Conservation (phyloP, 225 moss, liverwort and hornwort genomes). For the Anthoceros angustus region DNA sequence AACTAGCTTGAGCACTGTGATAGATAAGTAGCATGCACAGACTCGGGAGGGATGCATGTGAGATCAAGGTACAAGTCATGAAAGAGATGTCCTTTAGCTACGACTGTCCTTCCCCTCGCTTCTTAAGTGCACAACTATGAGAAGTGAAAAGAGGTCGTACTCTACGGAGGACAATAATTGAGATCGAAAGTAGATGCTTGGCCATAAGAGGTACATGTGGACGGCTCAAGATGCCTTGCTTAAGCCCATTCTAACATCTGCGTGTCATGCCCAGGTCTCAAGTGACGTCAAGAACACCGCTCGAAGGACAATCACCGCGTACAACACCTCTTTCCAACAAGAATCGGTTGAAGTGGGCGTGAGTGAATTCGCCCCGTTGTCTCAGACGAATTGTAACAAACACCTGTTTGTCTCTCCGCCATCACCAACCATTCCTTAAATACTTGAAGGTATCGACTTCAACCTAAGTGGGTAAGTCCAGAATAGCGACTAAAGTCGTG, state of each 20-base stretch:
- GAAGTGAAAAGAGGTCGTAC: no score
- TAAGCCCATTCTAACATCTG: not conserved
- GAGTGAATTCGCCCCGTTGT: not conserved
- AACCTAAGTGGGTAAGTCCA: not conserved
- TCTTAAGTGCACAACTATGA: not conserved
- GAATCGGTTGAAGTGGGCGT: not conserved
- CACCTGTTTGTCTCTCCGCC: not conserved
- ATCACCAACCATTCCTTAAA: not conserved
- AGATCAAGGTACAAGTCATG: not conserved
- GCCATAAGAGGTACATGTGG: no score
- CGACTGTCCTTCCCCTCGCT: not conserved
- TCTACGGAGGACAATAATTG: no score
- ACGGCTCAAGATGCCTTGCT: no score
- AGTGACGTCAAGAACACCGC: no score
- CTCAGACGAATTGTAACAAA: not conserved
- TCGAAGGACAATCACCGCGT: not conserved
- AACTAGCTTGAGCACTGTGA: not conserved
- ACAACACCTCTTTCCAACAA: not conserved
- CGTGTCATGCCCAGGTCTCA: not conserved
- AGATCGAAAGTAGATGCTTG: no score
- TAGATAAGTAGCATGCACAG: not conserved
- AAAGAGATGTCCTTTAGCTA: constrained; percentile 1
- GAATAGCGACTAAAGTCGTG: no score
- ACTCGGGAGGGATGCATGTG: not conserved
- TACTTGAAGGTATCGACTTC: not conserved